phyloP scores from a whole-genome alignment of 1,139 yeast genomes.

The Geotrichum citri-aurantii region DNA sequence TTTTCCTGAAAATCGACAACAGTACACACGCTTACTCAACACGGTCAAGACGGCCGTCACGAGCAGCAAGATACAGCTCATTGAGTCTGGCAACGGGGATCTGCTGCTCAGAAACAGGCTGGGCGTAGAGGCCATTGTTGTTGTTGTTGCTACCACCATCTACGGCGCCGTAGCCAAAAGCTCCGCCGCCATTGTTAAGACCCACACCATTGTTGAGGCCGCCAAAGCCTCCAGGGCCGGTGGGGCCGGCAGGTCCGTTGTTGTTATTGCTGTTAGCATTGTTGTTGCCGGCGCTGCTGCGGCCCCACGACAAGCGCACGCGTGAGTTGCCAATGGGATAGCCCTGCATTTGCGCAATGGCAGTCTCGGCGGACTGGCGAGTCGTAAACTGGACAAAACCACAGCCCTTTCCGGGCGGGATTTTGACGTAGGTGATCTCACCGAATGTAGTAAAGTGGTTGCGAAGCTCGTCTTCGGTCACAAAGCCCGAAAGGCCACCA shows the following conservation, averaged over 20 bases:
- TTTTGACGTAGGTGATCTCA: conserved; percentile 72
- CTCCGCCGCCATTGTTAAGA: background rate
- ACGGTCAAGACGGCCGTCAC: conserved; percentile 46
- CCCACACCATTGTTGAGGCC: background rate
- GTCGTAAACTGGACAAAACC: conserved; percentile 82
- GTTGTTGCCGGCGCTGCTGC: conserved; percentile 33
- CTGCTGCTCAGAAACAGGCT: conserved; percentile 1
- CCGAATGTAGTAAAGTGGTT: conserved; percentile 81
- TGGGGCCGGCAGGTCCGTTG: conserved; percentile 19
- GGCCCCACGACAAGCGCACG: conserved; percentile 86
- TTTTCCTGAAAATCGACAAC: background rate
- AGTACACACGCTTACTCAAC: conserved; percentile 28
- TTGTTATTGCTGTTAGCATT: conserved; percentile 23
- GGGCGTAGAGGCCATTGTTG: conserved; percentile 1
- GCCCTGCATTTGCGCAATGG: conserved; percentile 89
- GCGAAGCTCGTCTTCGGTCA: conserved; percentile 70
- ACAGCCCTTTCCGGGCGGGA: conserved; percentile 92
- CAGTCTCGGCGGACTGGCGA: conserved; percentile 80
- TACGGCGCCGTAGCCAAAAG: background rate
- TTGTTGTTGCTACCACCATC: background rate
- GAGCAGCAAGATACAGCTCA: conserved; percentile 43
- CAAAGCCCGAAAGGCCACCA: conserved; percentile 76
- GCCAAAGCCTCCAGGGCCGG: background rate
- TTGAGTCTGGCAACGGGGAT: conserved; percentile 42
- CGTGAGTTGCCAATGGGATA: conserved; percentile 81